Evolutionary conservation across 2,329 filamentous ascomycete genomes (phyloP), one percentile per base, ranked within the genome.

Genomic region (Gnomoniopsis smithogilvyi): DNA sequence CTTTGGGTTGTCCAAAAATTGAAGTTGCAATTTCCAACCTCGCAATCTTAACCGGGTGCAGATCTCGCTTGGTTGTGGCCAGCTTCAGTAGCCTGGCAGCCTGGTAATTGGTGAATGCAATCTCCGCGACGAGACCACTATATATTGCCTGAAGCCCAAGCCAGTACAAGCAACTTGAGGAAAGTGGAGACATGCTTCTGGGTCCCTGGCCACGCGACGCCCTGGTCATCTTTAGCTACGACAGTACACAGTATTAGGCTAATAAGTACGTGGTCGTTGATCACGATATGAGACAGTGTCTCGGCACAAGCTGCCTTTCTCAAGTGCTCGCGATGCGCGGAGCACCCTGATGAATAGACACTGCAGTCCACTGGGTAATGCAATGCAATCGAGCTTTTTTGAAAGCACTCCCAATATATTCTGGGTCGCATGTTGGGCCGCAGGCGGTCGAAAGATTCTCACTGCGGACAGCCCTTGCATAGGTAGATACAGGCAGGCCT

Each of bases 391-490:
- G 14, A 14, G 14, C 3, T n/a, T n/a, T 4, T 41, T 41, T 3
- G 36, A 12, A 41, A 14, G 14, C 19, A 43, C 26, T 38, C 33
- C 50, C 41, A 34, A 54, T 22, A 33, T 50, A 56, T 50, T 47
- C 41, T 47, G 48, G 59, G 59, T 49, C 59, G 59, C 59, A 48
- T 55, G 38, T 61, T 50, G 47, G 60, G 60, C 60, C 60, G 60
- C 60, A 62, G 60, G 14, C 49, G 57, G 26, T 55, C 43, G 12
- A 12, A 11, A n/a, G 36, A 50, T 48, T 33, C 15, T n/a, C 38
- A n/a, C 38, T 3, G 38, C 38, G n/a, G n/a, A 17, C 34, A 22
- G 54, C 54, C 54, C 54, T 56, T 56, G 54, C 54, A 56, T 56
- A 36, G 4, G 14, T 15, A 15, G 6, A 49, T 19, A 36, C 33